phyloP scores from a whole-genome alignment of 805 yeast genomes.

The Nakazawaea ishiwadae region DNA sequence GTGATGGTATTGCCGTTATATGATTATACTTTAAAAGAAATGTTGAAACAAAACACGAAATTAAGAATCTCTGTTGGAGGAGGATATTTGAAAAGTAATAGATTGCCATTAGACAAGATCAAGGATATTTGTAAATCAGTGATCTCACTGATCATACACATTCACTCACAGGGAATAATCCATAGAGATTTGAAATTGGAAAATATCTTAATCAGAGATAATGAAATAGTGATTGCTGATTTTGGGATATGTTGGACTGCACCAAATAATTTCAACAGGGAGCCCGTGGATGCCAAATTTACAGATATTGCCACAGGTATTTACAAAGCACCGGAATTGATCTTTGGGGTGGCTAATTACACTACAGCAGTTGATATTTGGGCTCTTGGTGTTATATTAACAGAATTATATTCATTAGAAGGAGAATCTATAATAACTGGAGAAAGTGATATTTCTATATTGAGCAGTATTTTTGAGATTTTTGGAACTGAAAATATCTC shows the following conservation, averaged over 20 bases:
- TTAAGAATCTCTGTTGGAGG: slow-evolving; percentile 18
- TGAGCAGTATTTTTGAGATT: slow-evolving; percentile 45
- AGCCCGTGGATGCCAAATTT: slow-evolving; percentile 37
- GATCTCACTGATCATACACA: slow-evolving; percentile 47
- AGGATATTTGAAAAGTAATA: slow-evolving; percentile 11
- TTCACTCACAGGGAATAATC: slow-evolving; percentile 60
- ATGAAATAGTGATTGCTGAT: slow-evolving; percentile 33
- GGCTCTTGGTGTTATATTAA: slow-evolving; percentile 62
- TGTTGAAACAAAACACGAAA: slow-evolving; percentile 29
- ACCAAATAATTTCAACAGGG: slow-evolving; percentile 65
- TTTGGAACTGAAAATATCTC: slow-evolving; percentile 62
- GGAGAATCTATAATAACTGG: slow-evolving; percentile 32
- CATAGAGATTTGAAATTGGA: slow-evolving; percentile 83
- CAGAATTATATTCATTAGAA: slow-evolving; percentile 41
- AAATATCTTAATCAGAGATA: slow-evolving; percentile 35
- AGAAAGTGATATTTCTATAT: slow-evolving; percentile 55
- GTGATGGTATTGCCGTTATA: slow-evolving; percentile 39
- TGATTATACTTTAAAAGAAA: slow-evolving; percentile 28
- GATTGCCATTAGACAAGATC: slow-evolving; percentile 15
- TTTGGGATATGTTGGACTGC: slow-evolving; percentile 33
- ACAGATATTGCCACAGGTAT: slow-evolving; percentile 63
- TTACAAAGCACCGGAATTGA: slow-evolving; percentile 71
- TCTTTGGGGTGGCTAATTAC: slow-evolving; percentile 57
- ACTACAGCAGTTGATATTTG: slow-evolving; percentile 60
- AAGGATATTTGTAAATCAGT: slow-evolving; percentile 30